Conservation (phyloP, 148 eudicot species). For the Bassia scoparia region DNA sequence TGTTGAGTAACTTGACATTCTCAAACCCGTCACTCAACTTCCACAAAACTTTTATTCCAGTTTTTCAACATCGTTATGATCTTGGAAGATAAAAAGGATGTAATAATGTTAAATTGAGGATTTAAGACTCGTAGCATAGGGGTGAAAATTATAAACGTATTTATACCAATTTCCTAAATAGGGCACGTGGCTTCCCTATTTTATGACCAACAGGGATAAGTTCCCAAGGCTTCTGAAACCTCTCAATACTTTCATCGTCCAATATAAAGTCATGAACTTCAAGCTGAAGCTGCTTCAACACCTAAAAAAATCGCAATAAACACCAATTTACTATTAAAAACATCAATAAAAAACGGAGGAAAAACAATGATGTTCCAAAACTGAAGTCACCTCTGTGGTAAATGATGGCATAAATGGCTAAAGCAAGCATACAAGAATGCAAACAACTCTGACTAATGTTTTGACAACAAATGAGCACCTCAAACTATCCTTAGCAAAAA, state of each 20-base stretch:
- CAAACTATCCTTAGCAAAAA: neutral
- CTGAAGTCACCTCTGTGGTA: constrained; percentile 2
- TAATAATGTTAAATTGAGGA: too few species aligned
- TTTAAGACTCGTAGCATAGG: too few species aligned
- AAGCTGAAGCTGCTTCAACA: constrained; percentile 15
- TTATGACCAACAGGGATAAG: neutral
- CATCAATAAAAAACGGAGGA: neutral
- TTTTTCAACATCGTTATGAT: too few species aligned
- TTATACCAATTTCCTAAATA: too few species aligned
- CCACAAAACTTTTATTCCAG: too few species aligned
- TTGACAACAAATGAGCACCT: constrained; percentile 11
- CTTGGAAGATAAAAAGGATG: too few species aligned
- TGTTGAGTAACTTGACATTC: too few species aligned
- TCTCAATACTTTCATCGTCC: neutral
- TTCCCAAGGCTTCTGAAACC: neutral
- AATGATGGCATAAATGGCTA: constrained; percentile 24
- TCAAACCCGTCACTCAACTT: too few species aligned
- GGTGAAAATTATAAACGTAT: too few species aligned
- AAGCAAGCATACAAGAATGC: constrained; percentile 14
- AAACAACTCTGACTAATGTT: constrained; percentile 14
- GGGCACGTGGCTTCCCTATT: neutral
- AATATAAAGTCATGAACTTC: too few species aligned
- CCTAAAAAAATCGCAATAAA: neutral
- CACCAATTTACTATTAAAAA: neutral
- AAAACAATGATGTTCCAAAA: neutral